phyloP scores from a whole-genome alignment of 1,284 basidiomycete genomes.

The Austropuccinia psidii region DNA sequence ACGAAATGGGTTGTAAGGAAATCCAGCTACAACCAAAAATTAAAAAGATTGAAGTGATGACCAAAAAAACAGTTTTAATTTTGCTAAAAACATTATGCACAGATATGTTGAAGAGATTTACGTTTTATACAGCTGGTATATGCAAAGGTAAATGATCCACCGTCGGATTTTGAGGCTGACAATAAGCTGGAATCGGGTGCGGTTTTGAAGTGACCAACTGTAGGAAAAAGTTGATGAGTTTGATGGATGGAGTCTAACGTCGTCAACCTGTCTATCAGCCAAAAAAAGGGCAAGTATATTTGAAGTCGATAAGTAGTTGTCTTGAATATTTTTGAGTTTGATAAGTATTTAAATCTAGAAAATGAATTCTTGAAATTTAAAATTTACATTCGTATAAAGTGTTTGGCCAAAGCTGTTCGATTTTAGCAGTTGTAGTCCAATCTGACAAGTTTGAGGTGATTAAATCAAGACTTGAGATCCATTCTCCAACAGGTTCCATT shows the following conservation, averaged over 20 bases:
- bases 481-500: conserved; percentile 26
- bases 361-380: background rate
- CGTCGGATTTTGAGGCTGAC: background rate
- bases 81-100: background rate
- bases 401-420: conserved; percentile 19
- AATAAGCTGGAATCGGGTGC: conserved; percentile 38
- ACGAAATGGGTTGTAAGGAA: conserved; percentile 32
- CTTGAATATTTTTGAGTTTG: background rate
- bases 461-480: conserved; percentile 5
- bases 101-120: no score
- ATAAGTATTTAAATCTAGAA: background rate
- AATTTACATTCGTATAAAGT: conserved; percentile 22
- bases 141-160: conserved; percentile 24
- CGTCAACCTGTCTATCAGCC: conserved; percentile 15
- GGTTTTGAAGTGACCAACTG: conserved; percentile 38
- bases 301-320: background rate
- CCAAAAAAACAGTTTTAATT: background rate
- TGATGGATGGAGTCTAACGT: background rate
- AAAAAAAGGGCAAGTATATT: background rate
- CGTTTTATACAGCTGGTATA: conserved; percentile 35
- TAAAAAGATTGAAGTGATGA: background rate
- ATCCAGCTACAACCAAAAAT: conserved; percentile 20
- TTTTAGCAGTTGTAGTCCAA: conserved; percentile 28
- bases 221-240: conserved; percentile 34
- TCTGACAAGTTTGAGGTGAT: conserved; percentile 19